Percentiles rank a stretch among this genome's conserved stretches.
These are phyloP conservation scores for Nevesoporus exiguus DNA, from an alignment of 768 basidiomycete species.

Conservation along the genomic window DNA sequence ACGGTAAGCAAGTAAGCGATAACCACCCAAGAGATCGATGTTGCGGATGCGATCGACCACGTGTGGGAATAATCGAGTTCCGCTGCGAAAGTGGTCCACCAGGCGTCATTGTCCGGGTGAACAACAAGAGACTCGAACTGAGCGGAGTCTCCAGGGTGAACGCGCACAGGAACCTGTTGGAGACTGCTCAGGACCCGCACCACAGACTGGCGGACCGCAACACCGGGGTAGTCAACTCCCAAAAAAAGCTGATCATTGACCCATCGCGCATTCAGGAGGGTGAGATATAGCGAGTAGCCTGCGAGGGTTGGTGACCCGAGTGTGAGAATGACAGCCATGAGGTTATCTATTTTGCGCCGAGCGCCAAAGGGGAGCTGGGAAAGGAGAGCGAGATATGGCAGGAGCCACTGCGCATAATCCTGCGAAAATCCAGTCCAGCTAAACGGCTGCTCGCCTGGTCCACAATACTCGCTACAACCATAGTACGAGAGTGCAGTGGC, in stretches of 20 bases:
- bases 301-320: constrained; percentile 46
- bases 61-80: too few species aligned
- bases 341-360: constrained; percentile 37
- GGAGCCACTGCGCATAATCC: constrained; percentile 43
- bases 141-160: too few species aligned
- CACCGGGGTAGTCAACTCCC: constrained; percentile 26
- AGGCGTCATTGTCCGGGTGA: too few species aligned
- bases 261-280: constrained; percentile 45
- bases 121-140: too few species aligned
- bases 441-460: constrained; percentile 21
- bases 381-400: constrained; percentile 49
- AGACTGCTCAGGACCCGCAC: constrained; percentile 34
- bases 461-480: constrained; percentile 13
- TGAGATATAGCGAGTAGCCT: constrained; percentile 42
- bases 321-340: constrained; percentile 40
- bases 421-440: constrained; percentile 26
- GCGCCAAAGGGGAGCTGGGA: constrained; percentile 49
- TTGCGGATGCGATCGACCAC: too few species aligned
- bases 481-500: constrained; percentile 12
- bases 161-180: too few species aligned
- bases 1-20: too few species aligned
- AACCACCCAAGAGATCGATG: too few species aligned
- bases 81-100: too few species aligned
- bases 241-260: constrained; percentile 32
- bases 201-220: constrained; percentile 16